Base-by-base conservation (phyloP, 2,329 filamentous ascomycete genomes). In the Fusarium torreyae region DNA sequence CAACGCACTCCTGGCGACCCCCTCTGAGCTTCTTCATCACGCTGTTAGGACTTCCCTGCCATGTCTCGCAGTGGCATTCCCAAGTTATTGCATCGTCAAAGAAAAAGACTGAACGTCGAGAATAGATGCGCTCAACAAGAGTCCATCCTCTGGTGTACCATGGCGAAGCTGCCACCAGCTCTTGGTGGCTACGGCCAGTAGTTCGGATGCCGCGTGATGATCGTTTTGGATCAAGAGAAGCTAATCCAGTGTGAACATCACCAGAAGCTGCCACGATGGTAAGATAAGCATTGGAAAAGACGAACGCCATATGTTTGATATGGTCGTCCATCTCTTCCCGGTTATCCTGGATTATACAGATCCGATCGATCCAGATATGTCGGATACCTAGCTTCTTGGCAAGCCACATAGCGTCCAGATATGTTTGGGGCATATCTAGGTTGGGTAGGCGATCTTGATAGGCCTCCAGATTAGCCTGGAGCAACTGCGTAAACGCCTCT, bases 301-400 rank as follows among this genome's bases (percentile, higher is more conserved):
- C 75, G 55, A 77, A 80, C 11, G 81, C 81, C 83, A 85, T 85
- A 63, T 83, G 77, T 39, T 76, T 74, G 44, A 83, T 73, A 54
- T 84, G 79, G n/a, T 76, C 75, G 26, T 79, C 78, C 69, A 78
- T 78, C 62, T 82, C 79, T 20, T 73, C 72, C 14, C 76, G 74
- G 56, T 84, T 80, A 55, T 84, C 81, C 68, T 85, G 83, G 7
- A 82, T 77, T 57, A 84, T 82, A 53, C 82, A 84, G 48, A 83
- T 75, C 34, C 79, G 76, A 64, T 85, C 83, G 34, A 85, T 79
- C 84, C 83, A 85, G 20, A 85, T 74, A 57, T 82, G 79, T 4
- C 79, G 78, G 22, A 83, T 76, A 1, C 80, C 80, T 13, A 85
- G 74, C 72, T 82, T 83, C 63, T 77, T 80, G 24, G 81, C 76